phyloP scores from a whole-genome alignment of 495 filamentous ascomycete species.

The Penicillium paradoxum region DNA sequence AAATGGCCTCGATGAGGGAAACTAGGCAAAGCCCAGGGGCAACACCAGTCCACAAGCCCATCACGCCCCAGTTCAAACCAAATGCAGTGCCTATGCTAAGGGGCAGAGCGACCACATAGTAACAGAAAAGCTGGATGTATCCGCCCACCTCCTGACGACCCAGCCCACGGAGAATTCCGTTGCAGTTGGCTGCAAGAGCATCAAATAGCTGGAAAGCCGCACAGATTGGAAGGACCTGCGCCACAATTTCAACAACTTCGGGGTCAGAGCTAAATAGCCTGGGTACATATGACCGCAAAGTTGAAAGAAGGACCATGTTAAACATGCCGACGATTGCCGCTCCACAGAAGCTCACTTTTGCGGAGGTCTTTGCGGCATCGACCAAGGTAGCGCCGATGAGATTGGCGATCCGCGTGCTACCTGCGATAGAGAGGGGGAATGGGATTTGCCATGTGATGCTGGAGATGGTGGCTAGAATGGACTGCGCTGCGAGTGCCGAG shows the following conservation, averaged over 20 bases:
- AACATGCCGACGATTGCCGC: slow-evolving; percentile 67
- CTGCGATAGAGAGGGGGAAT: slow-evolving; percentile 59
- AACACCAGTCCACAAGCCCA: slow-evolving; percentile 79
- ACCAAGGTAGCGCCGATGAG: slow-evolving; percentile 65
- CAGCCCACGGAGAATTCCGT: slow-evolving; percentile 77
- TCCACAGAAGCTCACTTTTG: slow-evolving; percentile 62
- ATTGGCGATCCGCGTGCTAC: slow-evolving; percentile 60
- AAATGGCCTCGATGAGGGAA: slow-evolving; percentile 58
- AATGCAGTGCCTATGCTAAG: slow-evolving; percentile 75
- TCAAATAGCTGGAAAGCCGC: slow-evolving; percentile 89
- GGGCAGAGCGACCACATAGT: slow-evolving; percentile 82
- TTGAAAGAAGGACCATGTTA: slow-evolving; percentile 64
- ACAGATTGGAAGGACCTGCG: slow-evolving; percentile 66
- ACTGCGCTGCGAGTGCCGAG: slow-evolving; percentile 64
- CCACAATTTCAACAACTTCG: slow-evolving; percentile 73
- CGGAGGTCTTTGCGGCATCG: slow-evolving; percentile 63
- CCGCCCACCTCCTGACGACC: slow-evolving; percentile 85
- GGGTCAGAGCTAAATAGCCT: slow-evolving; percentile 73
- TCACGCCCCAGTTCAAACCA: slow-evolving; percentile 63
- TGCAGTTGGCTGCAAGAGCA: slow-evolving; percentile 67
- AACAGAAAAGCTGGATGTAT: slow-evolving; percentile 77
- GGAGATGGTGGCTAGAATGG: slow-evolving; percentile 56
- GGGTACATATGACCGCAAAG: slow-evolving; percentile 63
- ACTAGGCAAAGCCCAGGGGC: slow-evolving; percentile 65
- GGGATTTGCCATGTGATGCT: slow-evolving; percentile 62